Evolutionary conservation across 73 alveolate genomes (phyloP).

Genomic region (Effrenium voratum): DNA sequence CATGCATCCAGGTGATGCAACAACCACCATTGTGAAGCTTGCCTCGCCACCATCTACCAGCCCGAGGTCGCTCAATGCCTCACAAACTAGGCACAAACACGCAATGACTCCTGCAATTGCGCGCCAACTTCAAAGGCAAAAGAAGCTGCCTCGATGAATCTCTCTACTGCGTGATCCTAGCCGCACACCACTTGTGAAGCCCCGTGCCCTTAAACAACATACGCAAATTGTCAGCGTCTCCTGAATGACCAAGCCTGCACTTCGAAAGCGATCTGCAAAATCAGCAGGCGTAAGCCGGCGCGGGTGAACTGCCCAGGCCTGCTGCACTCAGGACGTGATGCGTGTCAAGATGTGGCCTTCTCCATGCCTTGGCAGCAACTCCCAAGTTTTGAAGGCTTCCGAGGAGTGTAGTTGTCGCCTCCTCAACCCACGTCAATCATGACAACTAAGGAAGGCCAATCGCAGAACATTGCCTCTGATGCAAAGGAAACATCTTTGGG

Average conservation of each 20-base stretch:
- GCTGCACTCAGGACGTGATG: not conserved
- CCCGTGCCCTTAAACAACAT: not conserved
- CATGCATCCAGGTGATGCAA: not conserved
- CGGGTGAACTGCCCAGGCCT: slow-evolving; percentile 65
- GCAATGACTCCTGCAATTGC: no score
- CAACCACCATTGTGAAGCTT: not conserved
- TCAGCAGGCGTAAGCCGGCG: not conserved
- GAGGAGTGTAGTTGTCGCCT: not conserved
- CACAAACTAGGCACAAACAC: not conserved
- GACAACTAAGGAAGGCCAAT: no score
- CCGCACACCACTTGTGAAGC: not conserved
- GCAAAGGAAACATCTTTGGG: slow-evolving; percentile 60
- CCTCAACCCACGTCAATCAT: no score
- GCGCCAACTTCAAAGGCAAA: no score
- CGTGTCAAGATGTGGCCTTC: not conserved
- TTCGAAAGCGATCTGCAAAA: not conserved
- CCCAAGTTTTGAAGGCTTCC: not conserved
- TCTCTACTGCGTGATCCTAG: not conserved
- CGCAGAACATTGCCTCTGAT: slow-evolving; percentile 55
- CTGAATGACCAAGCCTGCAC: slow-evolving; percentile 22
- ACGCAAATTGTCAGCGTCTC: not conserved
- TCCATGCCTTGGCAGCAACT: slow-evolving; percentile 58
- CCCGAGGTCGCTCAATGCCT: slow-evolving; percentile 63
- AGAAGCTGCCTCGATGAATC: slow-evolving; percentile 18
- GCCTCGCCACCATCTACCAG: slow-evolving; percentile 52